Evolutionary conservation across 202 grass and related monocot genomes (phyloP).

Genomic region (Zizania palustris): DNA sequence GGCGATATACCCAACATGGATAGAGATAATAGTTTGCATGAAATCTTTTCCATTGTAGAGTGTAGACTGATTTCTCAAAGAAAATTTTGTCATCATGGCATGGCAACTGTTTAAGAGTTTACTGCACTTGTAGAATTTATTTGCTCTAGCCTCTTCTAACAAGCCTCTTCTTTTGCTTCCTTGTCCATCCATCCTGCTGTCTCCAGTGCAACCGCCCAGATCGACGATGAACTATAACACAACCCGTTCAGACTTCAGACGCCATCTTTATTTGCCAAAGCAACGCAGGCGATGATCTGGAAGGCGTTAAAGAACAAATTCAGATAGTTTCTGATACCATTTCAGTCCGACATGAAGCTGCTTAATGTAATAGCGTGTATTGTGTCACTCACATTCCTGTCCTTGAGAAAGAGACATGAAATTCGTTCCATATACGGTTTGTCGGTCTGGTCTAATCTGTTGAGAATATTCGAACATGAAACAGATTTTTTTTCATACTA

Average conservation of each 20-base stretch:
- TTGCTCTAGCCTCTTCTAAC: not conserved
- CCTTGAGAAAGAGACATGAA: not conserved
- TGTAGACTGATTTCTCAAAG: not conserved
- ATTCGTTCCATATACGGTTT: not conserved
- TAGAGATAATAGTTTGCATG: not conserved
- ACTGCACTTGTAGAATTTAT: not conserved
- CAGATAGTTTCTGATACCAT: not conserved
- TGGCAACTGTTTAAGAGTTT: not conserved
- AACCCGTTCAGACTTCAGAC: no score
- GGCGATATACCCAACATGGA: not conserved
- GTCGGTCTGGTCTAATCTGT: not conserved
- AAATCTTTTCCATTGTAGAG: not conserved
- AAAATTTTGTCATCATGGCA: not conserved
- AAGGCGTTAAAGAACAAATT: slow-evolving; percentile 1
- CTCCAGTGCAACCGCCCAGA: slow-evolving; percentile 25
- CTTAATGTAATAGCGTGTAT: not conserved
- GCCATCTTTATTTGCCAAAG: not conserved
- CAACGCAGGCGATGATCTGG: not conserved
- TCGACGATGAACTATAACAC: slow-evolving; percentile 53
- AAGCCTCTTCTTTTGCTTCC: not conserved
- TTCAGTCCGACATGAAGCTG: slow-evolving; percentile 8
- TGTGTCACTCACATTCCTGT: not conserved
- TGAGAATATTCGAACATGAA: slow-evolving; percentile 13
- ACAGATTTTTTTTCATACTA: slow-evolving; percentile 28
- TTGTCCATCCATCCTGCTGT: not conserved